A percentile compares a stretch with the other conserved stretches of the same genome.
These are phyloP conservation scores for Pleurozium schreberi DNA, from an alignment of 225 moss, liverwort and hornwort species.

Conservation along the genomic window DNA sequence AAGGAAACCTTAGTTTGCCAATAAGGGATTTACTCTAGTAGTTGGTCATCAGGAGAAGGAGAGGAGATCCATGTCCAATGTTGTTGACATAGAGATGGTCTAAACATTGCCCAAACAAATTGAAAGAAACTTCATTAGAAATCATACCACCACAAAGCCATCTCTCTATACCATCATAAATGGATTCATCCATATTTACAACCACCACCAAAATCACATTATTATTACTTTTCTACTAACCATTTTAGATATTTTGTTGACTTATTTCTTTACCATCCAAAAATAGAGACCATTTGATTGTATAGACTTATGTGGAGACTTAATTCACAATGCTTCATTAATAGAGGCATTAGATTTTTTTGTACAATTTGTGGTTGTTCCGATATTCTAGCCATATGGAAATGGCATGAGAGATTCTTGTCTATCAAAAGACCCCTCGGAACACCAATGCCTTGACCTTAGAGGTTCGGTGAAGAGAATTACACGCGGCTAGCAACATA, in stretches of 20 bases:
- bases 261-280: background rate
- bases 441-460: background rate
- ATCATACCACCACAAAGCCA: background rate
- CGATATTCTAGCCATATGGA: background rate
- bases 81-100: background rate
- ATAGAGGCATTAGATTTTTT: background rate
- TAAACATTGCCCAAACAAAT: background rate
- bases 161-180: too few species aligned
- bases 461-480: background rate
- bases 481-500: background rate
- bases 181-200: background rate
- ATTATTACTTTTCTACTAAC: background rate
- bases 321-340: too few species aligned
- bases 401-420: background rate
- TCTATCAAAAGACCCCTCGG: background rate
- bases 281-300: background rate
- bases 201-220: background rate
- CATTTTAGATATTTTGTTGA: background rate
- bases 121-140: background rate
- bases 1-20: too few species aligned
- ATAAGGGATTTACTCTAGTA: too few species aligned
- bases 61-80: too few species aligned
- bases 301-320: background rate
- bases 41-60: too few species aligned
- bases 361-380: background rate